Conservation (phyloP, 1,284 basidiomycete species). For the Inonotus obliquus region DNA sequence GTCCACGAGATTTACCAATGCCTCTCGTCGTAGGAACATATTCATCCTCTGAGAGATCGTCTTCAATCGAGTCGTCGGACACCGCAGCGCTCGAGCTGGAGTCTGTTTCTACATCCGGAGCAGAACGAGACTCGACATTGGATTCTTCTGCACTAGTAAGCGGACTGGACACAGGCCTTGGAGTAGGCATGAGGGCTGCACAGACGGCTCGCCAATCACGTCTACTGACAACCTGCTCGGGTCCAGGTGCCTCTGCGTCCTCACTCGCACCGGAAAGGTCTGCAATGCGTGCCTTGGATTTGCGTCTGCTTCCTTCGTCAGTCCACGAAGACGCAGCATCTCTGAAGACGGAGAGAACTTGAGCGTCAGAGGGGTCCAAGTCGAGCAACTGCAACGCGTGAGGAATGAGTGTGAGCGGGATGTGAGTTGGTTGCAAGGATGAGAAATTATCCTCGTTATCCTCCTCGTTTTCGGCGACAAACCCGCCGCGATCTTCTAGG, state of each 20-base stretch:
- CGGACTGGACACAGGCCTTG: constrained; percentile 20
- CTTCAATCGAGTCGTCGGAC: constrained; percentile 22
- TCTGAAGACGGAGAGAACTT: constrained; percentile 61
- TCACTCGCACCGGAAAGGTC: constrained; percentile 20
- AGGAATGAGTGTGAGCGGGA: constrained; percentile 55
- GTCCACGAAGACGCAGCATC: constrained; percentile 70
- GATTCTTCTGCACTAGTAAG: constrained; percentile 22
- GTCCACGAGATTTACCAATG: background rate
- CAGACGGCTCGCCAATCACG: constrained; percentile 75
- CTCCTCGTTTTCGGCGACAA: constrained; percentile 1
- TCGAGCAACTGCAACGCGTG: constrained; percentile 58
- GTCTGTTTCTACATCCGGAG: constrained; percentile 22
- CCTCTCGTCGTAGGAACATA: constrained; percentile 11
- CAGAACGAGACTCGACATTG: constrained; percentile 21
- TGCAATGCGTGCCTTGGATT: background rate
- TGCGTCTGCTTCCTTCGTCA: background rate
- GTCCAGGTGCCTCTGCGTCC: constrained; percentile 11
- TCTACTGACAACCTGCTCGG: constrained; percentile 36
- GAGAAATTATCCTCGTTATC: background rate
- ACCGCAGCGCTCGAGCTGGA: constrained; percentile 15
- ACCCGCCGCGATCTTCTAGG: constrained; percentile 1
- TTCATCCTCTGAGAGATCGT: constrained; percentile 21
- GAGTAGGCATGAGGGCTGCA: constrained; percentile 53
- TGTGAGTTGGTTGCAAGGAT: constrained; percentile 23
- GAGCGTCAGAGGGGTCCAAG: constrained; percentile 60